These are phyloP conservation scores for Tricholoma furcatifolium DNA, from an alignment of 768 basidiomycete genomes.

Conservation along the genomic window DNA sequence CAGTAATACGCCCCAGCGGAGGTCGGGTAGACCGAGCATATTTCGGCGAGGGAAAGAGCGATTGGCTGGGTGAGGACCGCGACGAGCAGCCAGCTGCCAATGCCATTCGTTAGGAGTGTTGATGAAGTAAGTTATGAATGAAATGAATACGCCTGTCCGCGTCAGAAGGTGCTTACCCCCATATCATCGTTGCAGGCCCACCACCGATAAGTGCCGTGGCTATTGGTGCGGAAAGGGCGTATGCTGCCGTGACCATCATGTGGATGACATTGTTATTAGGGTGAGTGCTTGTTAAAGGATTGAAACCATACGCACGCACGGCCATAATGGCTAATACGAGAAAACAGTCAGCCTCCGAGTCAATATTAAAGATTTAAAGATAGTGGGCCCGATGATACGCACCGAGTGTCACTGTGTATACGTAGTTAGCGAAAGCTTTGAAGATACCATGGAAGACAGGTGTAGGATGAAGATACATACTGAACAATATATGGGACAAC, in stretches of 20 bases:
- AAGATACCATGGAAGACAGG: too few relatives aligned
- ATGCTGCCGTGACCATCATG: too few relatives aligned
- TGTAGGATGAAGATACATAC: too few relatives aligned
- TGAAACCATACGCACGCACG: constrained; percentile 44
- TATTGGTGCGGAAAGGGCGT: constrained; percentile 52
- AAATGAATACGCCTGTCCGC: neutral
- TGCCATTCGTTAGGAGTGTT: too few relatives aligned
- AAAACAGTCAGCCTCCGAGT: too few relatives aligned
- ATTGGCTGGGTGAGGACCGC: constrained; percentile 46
- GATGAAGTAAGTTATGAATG: neutral
- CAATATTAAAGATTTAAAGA: too few relatives aligned
- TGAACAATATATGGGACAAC: constrained; percentile 53
- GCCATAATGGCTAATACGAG: constrained; percentile 58
- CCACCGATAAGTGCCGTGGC: constrained; percentile 54
- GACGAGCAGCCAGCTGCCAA: constrained; percentile 50
- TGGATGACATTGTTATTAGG: neutral
- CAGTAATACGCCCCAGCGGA: constrained; percentile 67
- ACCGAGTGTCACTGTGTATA: constrained; percentile 47
- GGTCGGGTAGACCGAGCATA: constrained; percentile 60
- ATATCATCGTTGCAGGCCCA: constrained; percentile 54
- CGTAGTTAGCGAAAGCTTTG: neutral
- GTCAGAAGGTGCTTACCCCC: constrained; percentile 39
- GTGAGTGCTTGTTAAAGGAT: neutral
- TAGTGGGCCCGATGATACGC: constrained; percentile 14
- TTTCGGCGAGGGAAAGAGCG: constrained; percentile 56